Base-by-base conservation (phyloP, 176 grass and related monocot genomes). In the Otatea glauca region DNA sequence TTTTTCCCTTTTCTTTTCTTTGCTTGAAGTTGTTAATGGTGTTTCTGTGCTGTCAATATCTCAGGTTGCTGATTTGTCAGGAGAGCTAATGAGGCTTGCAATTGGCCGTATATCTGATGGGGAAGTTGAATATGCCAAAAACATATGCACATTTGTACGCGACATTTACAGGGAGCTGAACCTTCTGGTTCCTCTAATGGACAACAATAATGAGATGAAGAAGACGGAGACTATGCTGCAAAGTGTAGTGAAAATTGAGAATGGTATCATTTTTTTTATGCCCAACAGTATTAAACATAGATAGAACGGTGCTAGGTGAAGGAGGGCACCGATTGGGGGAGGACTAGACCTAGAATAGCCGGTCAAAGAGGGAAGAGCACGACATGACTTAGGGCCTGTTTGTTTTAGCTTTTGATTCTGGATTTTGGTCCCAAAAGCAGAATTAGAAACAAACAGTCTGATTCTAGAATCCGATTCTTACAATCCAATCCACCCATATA, bases 221-320 rank as follows among this genome's bases (percentile, higher is more conserved):
- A 98, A 98, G 88, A 98, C 95, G 96, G 96, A 98, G 87, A 83
- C 83, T 59, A 95, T 98, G 96, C 91, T 92, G 66, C 96, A 98
- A 85, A 98, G 96, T 45, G 85, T 90, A 34, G 91, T 95, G 53
- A 98, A 98, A 91, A 98, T 98, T 87, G 96, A 98, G 88, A 98
- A 98, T 86, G 96, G 96, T 98, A 98, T 38, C 48, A 76, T 32
- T 83, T 89, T n/a, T 76, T 66, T 81, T 39, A 34, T 79, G 42
- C 42, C 37, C 29, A 63, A 29, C 25, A 88, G 10, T 87, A 38
- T 88, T 78, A 70, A 78, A 61, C 49, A 76, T 82, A 82, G 55
- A 59, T 61, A 61, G 10, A 61, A 61, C 1, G 10, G 10, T 12
- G 9, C 58, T 61, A 61, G 23, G 23, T 25, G 10, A 61, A 61